Conservation (phyloP, 2,329 filamentous ascomycete genomes). For the Simplicillium sp. region DNA sequence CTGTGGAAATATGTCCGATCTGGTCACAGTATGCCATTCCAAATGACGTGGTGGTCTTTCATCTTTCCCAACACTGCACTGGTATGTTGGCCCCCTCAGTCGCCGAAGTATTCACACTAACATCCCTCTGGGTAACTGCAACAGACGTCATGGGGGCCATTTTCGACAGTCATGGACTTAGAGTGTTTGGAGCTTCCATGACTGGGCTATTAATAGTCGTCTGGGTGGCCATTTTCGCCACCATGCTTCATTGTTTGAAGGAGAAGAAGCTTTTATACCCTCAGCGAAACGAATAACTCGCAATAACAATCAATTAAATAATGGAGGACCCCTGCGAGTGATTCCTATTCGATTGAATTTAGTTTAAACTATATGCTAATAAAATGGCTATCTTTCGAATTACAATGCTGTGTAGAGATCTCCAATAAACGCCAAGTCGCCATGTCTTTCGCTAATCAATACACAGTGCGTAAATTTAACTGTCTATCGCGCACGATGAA, state of each 20-base stretch:
- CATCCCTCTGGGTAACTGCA: slow-evolving; percentile 41
- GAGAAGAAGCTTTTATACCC: slow-evolving; percentile 67
- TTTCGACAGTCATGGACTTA: slow-evolving; percentile 48
- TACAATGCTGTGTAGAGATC: too few relatives aligned
- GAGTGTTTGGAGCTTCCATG: slow-evolving; percentile 60
- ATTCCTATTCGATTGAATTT: too few relatives aligned
- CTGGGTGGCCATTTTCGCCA: slow-evolving; percentile 58
- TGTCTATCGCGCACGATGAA: too few relatives aligned
- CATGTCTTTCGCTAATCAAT: too few relatives aligned
- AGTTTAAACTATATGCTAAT: too few relatives aligned
- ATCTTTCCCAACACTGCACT: slow-evolving; percentile 73
- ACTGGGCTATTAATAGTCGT: slow-evolving; percentile 54
- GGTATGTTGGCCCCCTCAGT: slow-evolving; percentile 21
- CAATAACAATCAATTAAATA: too few relatives aligned
- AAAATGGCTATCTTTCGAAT: too few relatives aligned
- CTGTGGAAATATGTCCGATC: slow-evolving; percentile 56
- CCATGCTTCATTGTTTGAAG: slow-evolving; percentile 62
- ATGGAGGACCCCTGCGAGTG: neutral
- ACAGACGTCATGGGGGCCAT: slow-evolving; percentile 62
- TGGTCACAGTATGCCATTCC: slow-evolving; percentile 57
- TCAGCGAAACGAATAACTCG: slow-evolving; percentile 33
- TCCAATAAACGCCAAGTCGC: too few relatives aligned
- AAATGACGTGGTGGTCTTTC: slow-evolving; percentile 82
- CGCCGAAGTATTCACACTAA: slow-evolving; percentile 27
- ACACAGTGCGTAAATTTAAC: too few relatives aligned